Base-by-base conservation (phyloP, 352 stramenopile genomes). In the Phytophthora quininea region DNA sequence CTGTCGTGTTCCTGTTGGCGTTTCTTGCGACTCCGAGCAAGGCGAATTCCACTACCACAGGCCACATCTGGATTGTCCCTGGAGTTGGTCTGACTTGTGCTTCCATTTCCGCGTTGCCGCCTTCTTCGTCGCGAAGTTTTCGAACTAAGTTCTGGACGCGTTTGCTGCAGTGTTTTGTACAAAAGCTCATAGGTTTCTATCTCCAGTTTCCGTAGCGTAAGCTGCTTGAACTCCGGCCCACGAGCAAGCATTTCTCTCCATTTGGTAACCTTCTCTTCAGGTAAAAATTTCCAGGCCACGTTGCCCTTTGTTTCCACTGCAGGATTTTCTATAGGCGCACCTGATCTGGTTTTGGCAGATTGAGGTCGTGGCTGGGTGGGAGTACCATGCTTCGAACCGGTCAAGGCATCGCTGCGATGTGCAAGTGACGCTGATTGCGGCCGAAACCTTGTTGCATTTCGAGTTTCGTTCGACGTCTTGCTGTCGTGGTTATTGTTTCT, bases 181-280 rank as follows among this genome's bases (percentile, higher is more conserved):
- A 86, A 57, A 43, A 86, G 43, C n/a, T 81, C 56, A 42, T 84
- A 82, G n/a, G 75, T 86, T 40, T 86, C 77, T 6, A 69, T 37
- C 42, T 86, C 77, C 15, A 86, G 53, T 15, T 50, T 55, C 24
- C 69, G 63, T 8, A 86, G 46, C 3, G 52, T 68, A 19, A 55
- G 53, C 35, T 86, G 77, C 56, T 78, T 67, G 29, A 86, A 86
- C 7, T 65, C 40, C 9, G 75, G 77, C 0, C 73, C 74, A 8
- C 73, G 66, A 46, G 64, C 54, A 31, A 86, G 59, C 69, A 83
- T 83, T 24, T 78, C 72, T 38, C 72, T 76, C 77, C 77, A 86
- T 48, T 82, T 86, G 9, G 72, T 80, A 32, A 54, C 15, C 15
- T 73, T 67, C 3, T 69, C 57, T 31, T 62, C 27, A 31, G 24